A percentile compares a stretch with the other conserved stretches of the same genome.
Evolutionary conservation across 768 basidiomycete genomes (phyloP).

Genomic region (Collybia sordida): DNA sequence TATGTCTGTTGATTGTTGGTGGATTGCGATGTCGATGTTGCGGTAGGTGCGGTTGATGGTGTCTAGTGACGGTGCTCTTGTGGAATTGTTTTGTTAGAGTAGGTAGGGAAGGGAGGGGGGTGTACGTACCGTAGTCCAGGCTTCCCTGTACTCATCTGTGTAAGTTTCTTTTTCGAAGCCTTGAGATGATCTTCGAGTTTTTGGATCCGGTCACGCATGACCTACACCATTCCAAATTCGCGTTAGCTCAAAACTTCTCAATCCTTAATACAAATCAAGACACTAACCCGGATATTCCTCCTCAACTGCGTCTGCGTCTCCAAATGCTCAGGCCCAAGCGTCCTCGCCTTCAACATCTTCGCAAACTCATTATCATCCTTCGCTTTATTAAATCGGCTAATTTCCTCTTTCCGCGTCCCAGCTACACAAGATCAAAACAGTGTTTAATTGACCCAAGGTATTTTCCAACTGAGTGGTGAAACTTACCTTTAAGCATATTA

Average conservation of each 20-base stretch:
- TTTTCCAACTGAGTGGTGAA: neutral
- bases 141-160: conserved; percentile 59
- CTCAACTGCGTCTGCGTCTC: conserved; percentile 81
- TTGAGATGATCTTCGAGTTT: conserved; percentile 78
- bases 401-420: conserved; percentile 81
- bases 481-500: conserved; percentile 65
- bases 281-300: conserved; percentile 64
- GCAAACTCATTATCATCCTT: conserved; percentile 78
- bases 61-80: conserved; percentile 81
- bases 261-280: neutral
- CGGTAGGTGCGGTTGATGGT: conserved; percentile 81
- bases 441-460: neutral
- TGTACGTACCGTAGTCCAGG: conserved; percentile 57
- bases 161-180: conserved; percentile 66
- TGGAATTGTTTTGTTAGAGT: conserved; percentile 4
- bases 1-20: conserved; percentile 59
- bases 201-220: conserved; percentile 69
- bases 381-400: conserved; percentile 75
- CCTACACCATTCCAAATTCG: conserved; percentile 48
- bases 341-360: conserved; percentile 68
- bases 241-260: neutral
- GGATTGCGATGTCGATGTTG: conserved; percentile 76
- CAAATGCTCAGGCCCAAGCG: conserved; percentile 86
- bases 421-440: conserved; percentile 40
- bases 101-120: neutral